Percentiles rank a stretch among this genome's conserved stretches.
Evolutionary conservation across 257 asterid genomes (phyloP).

Genomic region (Jacaranda copaia): DNA sequence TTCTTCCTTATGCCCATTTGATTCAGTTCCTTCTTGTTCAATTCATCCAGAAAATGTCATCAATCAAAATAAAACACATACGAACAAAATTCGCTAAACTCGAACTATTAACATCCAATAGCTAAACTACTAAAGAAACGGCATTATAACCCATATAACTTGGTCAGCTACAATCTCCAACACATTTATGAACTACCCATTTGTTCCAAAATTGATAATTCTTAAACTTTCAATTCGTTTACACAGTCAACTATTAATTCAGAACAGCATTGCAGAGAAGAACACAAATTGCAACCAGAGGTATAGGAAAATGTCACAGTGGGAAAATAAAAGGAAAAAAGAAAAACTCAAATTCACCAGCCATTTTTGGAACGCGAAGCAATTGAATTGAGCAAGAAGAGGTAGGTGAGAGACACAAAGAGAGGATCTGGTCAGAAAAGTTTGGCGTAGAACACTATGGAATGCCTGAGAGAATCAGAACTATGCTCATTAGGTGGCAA

Average conservation of each 20-base stretch:
- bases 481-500: conserved; percentile 39
- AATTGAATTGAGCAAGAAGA: conserved; percentile 32
- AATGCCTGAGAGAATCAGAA: not conserved
- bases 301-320: not conserved
- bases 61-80: conserved; percentile 14
- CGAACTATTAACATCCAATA: not conserved
- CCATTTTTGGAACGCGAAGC: conserved; percentile 40
- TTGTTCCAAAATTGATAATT: not conserved
- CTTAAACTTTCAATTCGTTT: not conserved
- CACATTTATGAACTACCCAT: conserved; percentile 17
- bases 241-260: conserved; percentile 2
- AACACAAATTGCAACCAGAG: not conserved
- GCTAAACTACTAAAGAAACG: conserved; percentile 1
- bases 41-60: conserved; percentile 19
- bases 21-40: not conserved
- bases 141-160: not conserved
- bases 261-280: not conserved
- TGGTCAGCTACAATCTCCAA: conserved; percentile 6
- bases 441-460: conserved; percentile 38
- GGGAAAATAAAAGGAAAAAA: not conserved
- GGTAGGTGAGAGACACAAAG: conserved; percentile 18
- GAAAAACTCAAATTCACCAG: conserved; percentile 36
- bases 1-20: not conserved
- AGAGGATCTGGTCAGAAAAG: conserved; percentile 30
- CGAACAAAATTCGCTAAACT: conserved; percentile 12